These are phyloP conservation scores for Aspergillus steynii DNA, from an alignment of 495 filamentous ascomycete species.

Conservation along the genomic window DNA sequence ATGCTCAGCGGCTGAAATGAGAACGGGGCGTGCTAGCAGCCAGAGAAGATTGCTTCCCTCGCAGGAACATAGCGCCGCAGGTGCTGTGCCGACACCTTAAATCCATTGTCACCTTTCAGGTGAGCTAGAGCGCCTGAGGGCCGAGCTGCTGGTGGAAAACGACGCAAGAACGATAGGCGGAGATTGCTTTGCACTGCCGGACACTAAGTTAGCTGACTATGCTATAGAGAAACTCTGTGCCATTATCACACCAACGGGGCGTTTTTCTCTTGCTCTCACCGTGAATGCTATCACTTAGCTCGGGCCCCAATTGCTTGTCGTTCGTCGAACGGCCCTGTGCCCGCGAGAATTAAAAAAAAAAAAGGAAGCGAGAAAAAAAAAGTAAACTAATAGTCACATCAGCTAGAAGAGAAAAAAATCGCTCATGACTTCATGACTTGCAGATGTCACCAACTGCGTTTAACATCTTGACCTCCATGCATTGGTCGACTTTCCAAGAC, in stretches of 20 bases:
- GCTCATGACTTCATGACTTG: conserved; percentile 10
- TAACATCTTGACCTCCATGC: conserved; percentile 14
- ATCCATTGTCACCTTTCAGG: conserved; percentile 10
- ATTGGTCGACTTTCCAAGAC: conserved; percentile 18
- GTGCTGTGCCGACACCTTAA: conserved; percentile 12
- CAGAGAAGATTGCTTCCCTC: conserved; percentile 10
- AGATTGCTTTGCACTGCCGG: conserved; percentile 17
- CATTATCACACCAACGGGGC: conserved; percentile 25
- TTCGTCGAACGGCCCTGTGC: background rate
- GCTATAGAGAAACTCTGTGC: conserved; percentile 11
- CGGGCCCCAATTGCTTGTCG: background rate
- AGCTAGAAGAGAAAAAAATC: conserved; percentile 3
- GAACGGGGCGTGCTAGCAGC: conserved; percentile 8
- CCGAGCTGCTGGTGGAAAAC: conserved; percentile 12
- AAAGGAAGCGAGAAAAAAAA: conserved; percentile 9
- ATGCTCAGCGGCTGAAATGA: conserved; percentile 24
- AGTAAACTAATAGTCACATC: conserved; percentile 2
- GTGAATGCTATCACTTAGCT: background rate
- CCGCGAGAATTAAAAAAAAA: conserved; percentile 1
- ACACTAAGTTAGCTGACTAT: conserved; percentile 22
- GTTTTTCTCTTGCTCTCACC: conserved; percentile 4
- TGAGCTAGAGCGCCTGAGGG: conserved; percentile 12
- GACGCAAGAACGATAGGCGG: conserved; percentile 24
- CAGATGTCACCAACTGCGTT: conserved; percentile 44
- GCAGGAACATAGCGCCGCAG: conserved; percentile 14